A percentile compares a stretch with the other conserved stretches of the same genome.
Conservation (phyloP, 176 grass and related monocot species). For the Hsuehochloa calcarea region DNA sequence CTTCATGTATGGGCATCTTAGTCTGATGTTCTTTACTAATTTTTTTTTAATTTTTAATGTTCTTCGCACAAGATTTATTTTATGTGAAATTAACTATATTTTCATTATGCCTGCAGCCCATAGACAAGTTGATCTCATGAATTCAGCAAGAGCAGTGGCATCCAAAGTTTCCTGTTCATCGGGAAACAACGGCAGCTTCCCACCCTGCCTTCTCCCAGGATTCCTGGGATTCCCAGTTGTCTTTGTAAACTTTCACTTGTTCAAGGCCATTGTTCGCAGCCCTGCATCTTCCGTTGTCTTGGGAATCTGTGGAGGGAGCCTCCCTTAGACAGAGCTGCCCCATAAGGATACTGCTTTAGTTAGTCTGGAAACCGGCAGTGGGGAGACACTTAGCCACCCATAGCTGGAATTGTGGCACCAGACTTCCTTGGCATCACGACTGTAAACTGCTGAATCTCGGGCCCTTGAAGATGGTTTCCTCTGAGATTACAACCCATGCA, state of each 20-base stretch:
- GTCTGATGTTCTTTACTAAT: not conserved
- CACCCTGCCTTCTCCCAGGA: slow-evolving; percentile 66
- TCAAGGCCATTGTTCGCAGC: slow-evolving; percentile 95
- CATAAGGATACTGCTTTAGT: slow-evolving; percentile 40
- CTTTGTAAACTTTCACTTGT: slow-evolving; percentile 83
- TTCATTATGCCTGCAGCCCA: slow-evolving; percentile 46
- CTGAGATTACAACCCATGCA: slow-evolving; percentile 46
- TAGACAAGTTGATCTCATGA: slow-evolving; percentile 95
- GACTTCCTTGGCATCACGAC: not conserved
- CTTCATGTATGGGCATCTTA: not conserved
- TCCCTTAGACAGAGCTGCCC: slow-evolving; percentile 42
- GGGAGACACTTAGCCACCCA: not conserved
- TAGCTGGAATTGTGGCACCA: slow-evolving; percentile 27
- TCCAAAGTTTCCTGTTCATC: slow-evolving; percentile 89
- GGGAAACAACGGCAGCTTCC: slow-evolving; percentile 81
- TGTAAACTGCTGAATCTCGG: slow-evolving; percentile 20
- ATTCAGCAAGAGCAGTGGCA: slow-evolving; percentile 81
- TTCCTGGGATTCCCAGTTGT: slow-evolving; percentile 66
- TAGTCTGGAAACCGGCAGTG: slow-evolving; percentile 32
- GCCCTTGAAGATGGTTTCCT: slow-evolving; percentile 75
- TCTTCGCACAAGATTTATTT: not conserved
- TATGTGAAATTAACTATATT: slow-evolving; percentile 29
- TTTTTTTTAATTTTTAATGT: not conserved
- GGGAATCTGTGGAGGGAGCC: slow-evolving; percentile 47
- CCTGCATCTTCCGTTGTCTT: slow-evolving; percentile 84